Percentiles rank a stretch among this genome's conserved stretches.
phyloP scores from a whole-genome alignment of 345 rosid species.

The Balakata baccata region DNA sequence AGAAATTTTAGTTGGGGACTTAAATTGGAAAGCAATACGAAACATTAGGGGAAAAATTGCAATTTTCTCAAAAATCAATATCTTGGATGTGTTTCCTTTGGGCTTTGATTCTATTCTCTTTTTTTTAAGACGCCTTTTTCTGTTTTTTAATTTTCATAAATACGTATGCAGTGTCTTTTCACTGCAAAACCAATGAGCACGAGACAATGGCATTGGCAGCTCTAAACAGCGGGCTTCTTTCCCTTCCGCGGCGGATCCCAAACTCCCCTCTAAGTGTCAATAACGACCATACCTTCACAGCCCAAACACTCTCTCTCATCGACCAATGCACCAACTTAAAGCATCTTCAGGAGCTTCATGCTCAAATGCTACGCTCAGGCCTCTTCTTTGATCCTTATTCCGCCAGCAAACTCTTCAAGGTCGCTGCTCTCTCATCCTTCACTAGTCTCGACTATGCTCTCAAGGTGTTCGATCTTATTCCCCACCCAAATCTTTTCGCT shows the following conservation, averaged over 20 bases:
- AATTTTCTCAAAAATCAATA: no score
- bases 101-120: no score
- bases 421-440: conserved; percentile 34
- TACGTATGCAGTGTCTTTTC: no score
- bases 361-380: conserved; percentile 55
- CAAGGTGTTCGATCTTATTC: conserved; percentile 66
- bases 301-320: conserved; percentile 35
- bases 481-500: conserved; percentile 57
- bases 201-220: conserved; percentile 24
- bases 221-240: conserved; percentile 28
- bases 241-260: conserved; percentile 40
- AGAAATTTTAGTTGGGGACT: no score
- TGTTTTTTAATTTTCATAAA: no score
- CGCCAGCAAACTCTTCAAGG: conserved; percentile 53
- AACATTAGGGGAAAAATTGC: no score
- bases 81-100: no score
- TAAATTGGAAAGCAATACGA: no score
- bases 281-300: conserved; percentile 27
- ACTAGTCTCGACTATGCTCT: conserved; percentile 61
- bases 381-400: conserved; percentile 43
- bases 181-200: no score
- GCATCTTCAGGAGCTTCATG: conserved; percentile 57
- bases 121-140: no score
- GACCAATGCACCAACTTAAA: conserved; percentile 37
- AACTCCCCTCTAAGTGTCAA: conserved; percentile 24